These are phyloP conservation scores for Pycnococcus provasolii DNA, from an alignment of 139 green algal genomes.

Conservation along the genomic window DNA sequence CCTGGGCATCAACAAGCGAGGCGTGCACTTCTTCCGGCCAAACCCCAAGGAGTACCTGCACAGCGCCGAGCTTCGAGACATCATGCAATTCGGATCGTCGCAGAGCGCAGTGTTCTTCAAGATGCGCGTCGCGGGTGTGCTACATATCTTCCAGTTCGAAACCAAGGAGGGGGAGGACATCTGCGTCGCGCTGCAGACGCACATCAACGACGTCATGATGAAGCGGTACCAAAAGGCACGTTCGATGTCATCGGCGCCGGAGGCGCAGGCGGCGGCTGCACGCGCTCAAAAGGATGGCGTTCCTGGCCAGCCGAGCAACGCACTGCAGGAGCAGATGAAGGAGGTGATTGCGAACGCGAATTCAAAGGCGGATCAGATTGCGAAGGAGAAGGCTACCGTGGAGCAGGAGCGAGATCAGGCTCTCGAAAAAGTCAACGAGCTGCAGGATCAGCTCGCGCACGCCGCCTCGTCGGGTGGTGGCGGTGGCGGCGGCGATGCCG, in stretches of 20 bases:
- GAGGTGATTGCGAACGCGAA: conserved; percentile 57
- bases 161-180: conserved; percentile 90
- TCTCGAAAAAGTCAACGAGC: conserved; percentile 21
- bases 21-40: conserved; percentile 68
- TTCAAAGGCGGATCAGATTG: conserved; percentile 20
- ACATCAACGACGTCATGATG: conserved; percentile 99
- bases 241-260: background rate
- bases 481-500: conserved; percentile 23
- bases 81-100: conserved; percentile 88
- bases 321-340: conserved; percentile 57
- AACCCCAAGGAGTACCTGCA: conserved; percentile 96
- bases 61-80: conserved; percentile 86
- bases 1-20: conserved; percentile 94
- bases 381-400: conserved; percentile 33
- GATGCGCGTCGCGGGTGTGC: conserved; percentile 86
- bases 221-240: conserved; percentile 60
- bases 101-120: conserved; percentile 93
- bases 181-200: conserved; percentile 92
- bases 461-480: background rate
- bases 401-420: conserved; percentile 28
- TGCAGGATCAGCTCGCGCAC: conserved; percentile 32
- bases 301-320: background rate
- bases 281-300: background rate
- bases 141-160: conserved; percentile 98
- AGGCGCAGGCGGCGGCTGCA: background rate